Conservation (phyloP, 768 basidiomycete genomes). For the Glaciozyma antarctica region DNA sequence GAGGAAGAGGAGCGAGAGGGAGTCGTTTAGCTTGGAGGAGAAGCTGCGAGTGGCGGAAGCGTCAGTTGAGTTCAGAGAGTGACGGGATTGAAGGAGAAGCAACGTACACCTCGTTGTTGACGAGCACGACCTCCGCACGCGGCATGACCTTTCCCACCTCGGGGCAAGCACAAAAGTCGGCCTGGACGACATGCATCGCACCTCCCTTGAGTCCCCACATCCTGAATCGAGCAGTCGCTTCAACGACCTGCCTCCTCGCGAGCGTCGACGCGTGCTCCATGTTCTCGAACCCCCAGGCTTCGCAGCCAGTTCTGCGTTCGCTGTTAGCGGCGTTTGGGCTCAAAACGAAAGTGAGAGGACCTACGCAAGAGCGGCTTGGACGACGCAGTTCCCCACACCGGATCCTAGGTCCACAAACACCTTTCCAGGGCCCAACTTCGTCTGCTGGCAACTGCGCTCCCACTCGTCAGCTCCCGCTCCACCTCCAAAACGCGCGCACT, state of each 20-base stretch:
- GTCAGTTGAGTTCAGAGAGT: background rate
- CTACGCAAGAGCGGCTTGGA: constrained; percentile 68
- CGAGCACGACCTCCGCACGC: constrained; percentile 80
- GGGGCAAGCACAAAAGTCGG: constrained; percentile 66
- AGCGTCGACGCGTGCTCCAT: constrained; percentile 68
- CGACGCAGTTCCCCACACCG: constrained; percentile 74
- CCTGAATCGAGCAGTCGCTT: constrained; percentile 64
- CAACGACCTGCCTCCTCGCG: constrained; percentile 63
- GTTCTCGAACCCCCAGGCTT: constrained; percentile 68
- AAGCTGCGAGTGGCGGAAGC: constrained; percentile 39
- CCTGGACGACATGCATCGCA: constrained; percentile 67
- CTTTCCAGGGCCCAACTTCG: constrained; percentile 52
- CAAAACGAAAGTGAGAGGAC: constrained; percentile 14
- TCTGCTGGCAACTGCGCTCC: constrained; percentile 51
- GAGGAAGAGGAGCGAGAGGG: constrained; percentile 75
- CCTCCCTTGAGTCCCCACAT: constrained; percentile 85
- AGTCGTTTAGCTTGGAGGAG: constrained; percentile 58
- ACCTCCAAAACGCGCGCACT: constrained; percentile 19
- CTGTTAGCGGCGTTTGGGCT: background rate
- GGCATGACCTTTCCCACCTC: constrained; percentile 61
- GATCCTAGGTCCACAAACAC: constrained; percentile 76
- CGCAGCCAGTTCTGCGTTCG: constrained; percentile 49
- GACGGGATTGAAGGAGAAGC: background rate
- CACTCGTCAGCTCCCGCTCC: background rate
- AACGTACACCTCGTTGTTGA: constrained; percentile 49